Base-by-base conservation (phyloP, 1,284 basidiomycete genomes). In the Tilletia indica region DNA sequence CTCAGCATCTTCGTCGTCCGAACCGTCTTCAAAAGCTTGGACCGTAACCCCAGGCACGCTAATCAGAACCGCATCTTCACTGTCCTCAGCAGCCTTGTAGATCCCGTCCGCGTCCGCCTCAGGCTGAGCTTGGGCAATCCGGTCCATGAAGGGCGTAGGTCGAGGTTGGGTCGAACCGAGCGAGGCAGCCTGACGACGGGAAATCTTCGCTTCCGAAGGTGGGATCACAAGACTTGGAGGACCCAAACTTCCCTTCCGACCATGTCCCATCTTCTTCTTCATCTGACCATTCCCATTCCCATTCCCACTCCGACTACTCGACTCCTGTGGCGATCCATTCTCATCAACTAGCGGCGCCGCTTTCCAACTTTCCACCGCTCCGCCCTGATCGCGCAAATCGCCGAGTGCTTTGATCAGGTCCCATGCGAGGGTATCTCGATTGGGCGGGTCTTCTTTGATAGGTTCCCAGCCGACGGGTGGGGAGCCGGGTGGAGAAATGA, bases 401-500 rank as follows among this genome's bases (percentile, higher is more conserved):
- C 78, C 77, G 9, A 84, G 76, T 11, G 82, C 83, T 36, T 75
- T 73, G 61, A 94, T 92, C 76, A 99, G 89, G 83, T 99, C 96
- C 34, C 93, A 90, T 0, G 96, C 96, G 45, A 98, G 88, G 4
- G 95, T 92, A 4, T 89, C 86, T 5, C 87, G 84, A 83, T 99
- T 99, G 0, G 97, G 96, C 5, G 93, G 93, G 25, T 96, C 94
- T 86, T 99, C 97, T 58, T 87, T 86, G 73, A 94, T 89, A 39
- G 89, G 93, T 82, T 97, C 94, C 96, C 96, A 99, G 0, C 96
- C 96, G 1, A 97, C 91, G 0, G 96, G 96, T 0, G 97, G 96
- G 0, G 93, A 95, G n/a, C 96, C 97, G 0, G 97, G 97, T 0
- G 96, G 96, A 0, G 94, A 97, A 78, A 99, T 96, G 69, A 99